Evolutionary conservation across 139 green algal species (phyloP), one percentile per base, ranked within the genome.

Genomic region (Haematococcus lacustris): DNA sequence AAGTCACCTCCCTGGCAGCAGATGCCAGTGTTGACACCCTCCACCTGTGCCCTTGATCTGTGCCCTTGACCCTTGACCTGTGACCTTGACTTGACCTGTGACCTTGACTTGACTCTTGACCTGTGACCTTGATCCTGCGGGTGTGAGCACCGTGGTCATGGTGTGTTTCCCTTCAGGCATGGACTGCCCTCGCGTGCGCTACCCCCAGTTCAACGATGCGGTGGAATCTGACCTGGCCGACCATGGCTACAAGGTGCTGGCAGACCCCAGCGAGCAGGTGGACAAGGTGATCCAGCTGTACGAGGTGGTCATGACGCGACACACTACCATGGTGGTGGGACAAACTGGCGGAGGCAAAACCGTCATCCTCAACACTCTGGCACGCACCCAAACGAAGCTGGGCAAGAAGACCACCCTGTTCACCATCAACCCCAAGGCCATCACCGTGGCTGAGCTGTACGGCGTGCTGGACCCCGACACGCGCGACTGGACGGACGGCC

Each of bases 231-330:
- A 96, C 67, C 77, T 97, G 61, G 83, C 82, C 26, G 81, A 88
- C 23, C 82, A 89, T 38, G 85, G 87, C 34, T 90, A 87, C 76
- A 78, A 91, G 73, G 83, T 92, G 28, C 68, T 91, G 38, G 83
- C 68, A 30, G 77, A 76, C 28, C 60, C 86, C 35, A 76, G 73
- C 32, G 83, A 87, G 69, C 88, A 92, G 76, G 88, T 95, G 17
- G 88, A 96, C 85, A 96, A 96, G 78, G 74, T 91, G 30, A 82
- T 96, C 38, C 88, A 93, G 87, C 82, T 96, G 73, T 93, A 93
- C 73, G 90, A 96, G 80, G 86, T 83, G n/a, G 87, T 93, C 81
- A 87, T 93, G 80, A 94, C 88, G 5, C 74, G 90, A 26, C 90
- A 96, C 82, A 94, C 88, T 25, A 93, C 87, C 57, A 96, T 96